These are phyloP conservation scores for Coniella lustricola DNA, from an alignment of 2,329 filamentous ascomycete species.

Conservation along the genomic window DNA sequence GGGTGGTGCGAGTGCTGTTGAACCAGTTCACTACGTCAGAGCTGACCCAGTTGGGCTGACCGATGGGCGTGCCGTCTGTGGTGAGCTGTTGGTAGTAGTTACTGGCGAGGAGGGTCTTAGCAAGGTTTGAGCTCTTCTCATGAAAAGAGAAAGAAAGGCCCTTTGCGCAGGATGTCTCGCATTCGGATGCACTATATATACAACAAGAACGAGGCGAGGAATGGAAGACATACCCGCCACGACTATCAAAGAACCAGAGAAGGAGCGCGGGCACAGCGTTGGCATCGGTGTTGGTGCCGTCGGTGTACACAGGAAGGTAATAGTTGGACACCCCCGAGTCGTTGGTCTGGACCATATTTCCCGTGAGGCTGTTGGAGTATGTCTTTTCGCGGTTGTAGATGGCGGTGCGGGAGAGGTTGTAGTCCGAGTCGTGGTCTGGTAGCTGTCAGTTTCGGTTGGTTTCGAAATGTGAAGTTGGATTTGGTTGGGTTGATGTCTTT, in stretches of 20 bases:
- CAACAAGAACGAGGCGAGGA: rapidly evolving
- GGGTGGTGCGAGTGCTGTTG: conserved; percentile 25
- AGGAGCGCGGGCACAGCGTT: conserved; percentile 25
- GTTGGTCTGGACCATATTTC: not conserved
- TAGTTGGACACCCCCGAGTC: conserved; percentile 10
- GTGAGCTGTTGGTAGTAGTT: conserved; percentile 27
- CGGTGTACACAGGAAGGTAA: conserved; percentile 8
- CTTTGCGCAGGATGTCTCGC: too few relatives aligned
- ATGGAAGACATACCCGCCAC: conserved; percentile 29
- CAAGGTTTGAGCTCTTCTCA: too few relatives aligned
- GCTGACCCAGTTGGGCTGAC: conserved; percentile 36
- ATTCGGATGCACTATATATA: not conserved
- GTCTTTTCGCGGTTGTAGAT: conserved; percentile 11
- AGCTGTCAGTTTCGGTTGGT: too few relatives aligned
- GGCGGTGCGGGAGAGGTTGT: conserved; percentile 33
- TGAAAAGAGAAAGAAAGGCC: too few relatives aligned
- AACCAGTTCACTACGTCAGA: conserved; percentile 38
- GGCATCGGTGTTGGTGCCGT: not conserved
- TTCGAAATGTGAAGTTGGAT: too few relatives aligned
- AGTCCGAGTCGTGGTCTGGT: conserved; percentile 45
- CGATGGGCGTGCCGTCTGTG: conserved; percentile 15
- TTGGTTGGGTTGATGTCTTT: too few relatives aligned
- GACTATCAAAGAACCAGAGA: conserved; percentile 57
- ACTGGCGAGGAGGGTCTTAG: too few relatives aligned
- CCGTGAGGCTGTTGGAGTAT: conserved; percentile 11